These are phyloP conservation scores for Cyberlindnera suaveolens DNA, from an alignment of 805 yeast species.

Conservation along the genomic window DNA sequence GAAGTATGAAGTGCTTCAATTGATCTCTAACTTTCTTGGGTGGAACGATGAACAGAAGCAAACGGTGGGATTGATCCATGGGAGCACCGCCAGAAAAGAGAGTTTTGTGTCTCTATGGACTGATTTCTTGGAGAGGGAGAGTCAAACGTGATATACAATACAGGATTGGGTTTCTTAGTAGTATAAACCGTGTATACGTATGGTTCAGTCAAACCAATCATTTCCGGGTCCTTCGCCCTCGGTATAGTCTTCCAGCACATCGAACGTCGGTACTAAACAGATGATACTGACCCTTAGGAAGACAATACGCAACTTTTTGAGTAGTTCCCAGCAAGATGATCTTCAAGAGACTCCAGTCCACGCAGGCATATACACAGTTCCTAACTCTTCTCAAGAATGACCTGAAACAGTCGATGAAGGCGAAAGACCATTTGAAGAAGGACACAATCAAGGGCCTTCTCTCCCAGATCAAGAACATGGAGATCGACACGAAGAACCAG, in stretches of 20 bases:
- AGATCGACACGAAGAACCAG: slow-evolving; percentile 32
- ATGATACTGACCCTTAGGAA: too few relatives aligned
- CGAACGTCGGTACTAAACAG: too few relatives aligned
- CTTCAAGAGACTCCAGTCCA: slow-evolving; percentile 26
- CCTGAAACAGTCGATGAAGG: slow-evolving; percentile 42
- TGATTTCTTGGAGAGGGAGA: slow-evolving; percentile 69
- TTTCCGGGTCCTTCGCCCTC: too few relatives aligned
- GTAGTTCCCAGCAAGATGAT: not conserved
- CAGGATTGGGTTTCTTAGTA: too few relatives aligned
- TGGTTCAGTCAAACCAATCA: too few relatives aligned
- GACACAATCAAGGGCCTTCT: slow-evolving; percentile 39
- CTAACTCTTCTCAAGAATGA: slow-evolving; percentile 32
- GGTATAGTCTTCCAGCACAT: too few relatives aligned
- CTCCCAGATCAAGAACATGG: slow-evolving; percentile 38
- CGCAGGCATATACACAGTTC: slow-evolving; percentile 29
- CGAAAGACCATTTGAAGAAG: slow-evolving; percentile 35
- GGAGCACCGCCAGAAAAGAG: slow-evolving; percentile 21
- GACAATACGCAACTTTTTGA: too few relatives aligned
- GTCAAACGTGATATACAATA: slow-evolving; percentile 18
- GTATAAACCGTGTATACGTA: too few relatives aligned
- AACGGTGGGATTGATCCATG: slow-evolving; percentile 10
- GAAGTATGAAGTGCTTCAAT: slow-evolving; percentile 84
- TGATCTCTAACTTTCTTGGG: slow-evolving; percentile 73
- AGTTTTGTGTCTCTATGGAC: slow-evolving; percentile 76
- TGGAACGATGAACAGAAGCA: slow-evolving; percentile 80